These are phyloP conservation scores for Globomyces pollinis-pini DNA, from an alignment of 192 early-diverging fungal genomes.

Conservation along the genomic window DNA sequence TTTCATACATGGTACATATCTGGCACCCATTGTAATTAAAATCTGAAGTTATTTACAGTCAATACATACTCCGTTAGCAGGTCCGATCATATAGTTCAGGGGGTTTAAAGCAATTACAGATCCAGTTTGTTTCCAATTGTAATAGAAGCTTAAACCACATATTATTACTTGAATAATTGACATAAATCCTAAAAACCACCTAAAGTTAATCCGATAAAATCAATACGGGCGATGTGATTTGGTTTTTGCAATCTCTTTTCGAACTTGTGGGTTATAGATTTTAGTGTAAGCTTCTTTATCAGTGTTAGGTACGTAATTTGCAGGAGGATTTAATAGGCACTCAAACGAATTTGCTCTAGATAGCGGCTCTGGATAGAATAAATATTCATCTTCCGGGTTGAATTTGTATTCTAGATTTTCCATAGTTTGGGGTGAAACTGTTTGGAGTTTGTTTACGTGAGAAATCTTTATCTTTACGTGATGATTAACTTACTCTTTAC, in stretches of 20 bases:
- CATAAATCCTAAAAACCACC: conserved; percentile 37
- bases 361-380: conserved; percentile 9
- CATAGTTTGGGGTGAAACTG: too few relatives aligned
- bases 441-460: too few relatives aligned
- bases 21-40: conserved; percentile 63
- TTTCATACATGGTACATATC: conserved; percentile 77
- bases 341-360: conserved; percentile 4
- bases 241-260: conserved; percentile 30
- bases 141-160: neutral
- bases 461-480: too few relatives aligned
- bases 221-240: conserved; percentile 37
- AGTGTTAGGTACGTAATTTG: neutral
- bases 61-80: conserved; percentile 37
- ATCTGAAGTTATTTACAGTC: conserved; percentile 32
- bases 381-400: conserved; percentile 11
- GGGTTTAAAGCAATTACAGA: conserved; percentile 53
- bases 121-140: conserved; percentile 35
- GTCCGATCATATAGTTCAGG: conserved; percentile 81
- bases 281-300: conserved; percentile 17
- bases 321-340: neutral
- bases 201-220: too few relatives aligned
- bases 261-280: conserved; percentile 37
- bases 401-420: conserved; percentile 10
- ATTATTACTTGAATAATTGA: conserved; percentile 24
- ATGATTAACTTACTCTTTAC: too few relatives aligned